phyloP scores from a whole-genome alignment of 768 basidiomycete species.

The Lactarius hengduanensis region DNA sequence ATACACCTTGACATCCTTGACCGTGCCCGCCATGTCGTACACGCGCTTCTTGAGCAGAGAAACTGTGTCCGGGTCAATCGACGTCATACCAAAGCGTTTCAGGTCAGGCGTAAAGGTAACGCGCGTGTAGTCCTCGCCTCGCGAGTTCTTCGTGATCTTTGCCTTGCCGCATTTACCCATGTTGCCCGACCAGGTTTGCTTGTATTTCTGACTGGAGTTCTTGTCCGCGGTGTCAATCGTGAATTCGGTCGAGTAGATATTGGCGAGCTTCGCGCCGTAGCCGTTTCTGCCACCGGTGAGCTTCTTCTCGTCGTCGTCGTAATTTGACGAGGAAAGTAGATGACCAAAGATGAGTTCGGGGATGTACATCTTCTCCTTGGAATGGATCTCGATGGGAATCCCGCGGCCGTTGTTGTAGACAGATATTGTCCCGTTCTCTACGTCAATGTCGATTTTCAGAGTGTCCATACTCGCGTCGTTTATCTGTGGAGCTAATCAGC shows the following conservation, averaged over 20 bases:
- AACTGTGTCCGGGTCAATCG: slow-evolving; percentile 88
- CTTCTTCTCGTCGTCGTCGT: slow-evolving; percentile 98
- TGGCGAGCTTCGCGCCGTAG: slow-evolving; percentile 96
- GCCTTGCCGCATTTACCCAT: slow-evolving; percentile 86
- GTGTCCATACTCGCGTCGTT: slow-evolving; percentile 91
- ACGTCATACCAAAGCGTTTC: slow-evolving; percentile 85
- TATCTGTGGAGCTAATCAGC: slow-evolving; percentile 52
- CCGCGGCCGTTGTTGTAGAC: slow-evolving; percentile 95
- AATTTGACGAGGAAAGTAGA: slow-evolving; percentile 91
- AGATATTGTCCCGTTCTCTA: slow-evolving; percentile 81
- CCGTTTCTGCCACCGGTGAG: slow-evolving; percentile 98
- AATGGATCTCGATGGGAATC: slow-evolving; percentile 96
- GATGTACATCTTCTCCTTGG: slow-evolving; percentile 89
- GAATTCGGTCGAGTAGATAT: slow-evolving; percentile 97
- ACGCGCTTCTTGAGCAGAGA: slow-evolving; percentile 90
- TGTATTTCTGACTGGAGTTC: slow-evolving; percentile 83
- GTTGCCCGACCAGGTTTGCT: slow-evolving; percentile 91
- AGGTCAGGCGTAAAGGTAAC: slow-evolving; percentile 94
- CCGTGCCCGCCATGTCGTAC: slow-evolving; percentile 96
- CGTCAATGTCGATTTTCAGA: slow-evolving; percentile 83
- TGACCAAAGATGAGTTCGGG: slow-evolving; percentile 98
- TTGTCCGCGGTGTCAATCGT: slow-evolving; percentile 94
- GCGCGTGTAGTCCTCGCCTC: slow-evolving; percentile 86
- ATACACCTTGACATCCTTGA: slow-evolving; percentile 89
- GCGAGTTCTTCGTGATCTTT: slow-evolving; percentile 90